Conservation (phyloP, 1,139 yeast species). For the Pneumocystis canis region DNA sequence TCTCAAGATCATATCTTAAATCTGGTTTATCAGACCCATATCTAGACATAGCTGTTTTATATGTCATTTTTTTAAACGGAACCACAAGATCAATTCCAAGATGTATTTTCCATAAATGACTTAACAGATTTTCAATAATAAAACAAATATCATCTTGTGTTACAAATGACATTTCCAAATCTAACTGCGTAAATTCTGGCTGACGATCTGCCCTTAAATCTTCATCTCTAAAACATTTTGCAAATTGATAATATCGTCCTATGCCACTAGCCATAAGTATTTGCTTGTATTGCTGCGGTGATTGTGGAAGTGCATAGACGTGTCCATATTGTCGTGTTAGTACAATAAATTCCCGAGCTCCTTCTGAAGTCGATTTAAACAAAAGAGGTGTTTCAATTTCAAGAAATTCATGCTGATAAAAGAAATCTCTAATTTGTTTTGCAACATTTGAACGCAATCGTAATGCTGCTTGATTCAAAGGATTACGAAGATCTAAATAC, state of each 20-base stretch:
- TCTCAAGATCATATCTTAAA: conserved; percentile 42
- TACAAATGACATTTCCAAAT: conserved; percentile 83
- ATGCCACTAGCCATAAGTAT: conserved; percentile 88
- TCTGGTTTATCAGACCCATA: conserved; percentile 96
- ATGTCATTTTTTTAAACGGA: conserved; percentile 36
- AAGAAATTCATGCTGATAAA: conserved; percentile 38
- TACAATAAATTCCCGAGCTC: conserved; percentile 88
- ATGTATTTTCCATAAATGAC: conserved; percentile 42
- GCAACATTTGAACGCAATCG: conserved; percentile 50
- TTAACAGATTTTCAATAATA: conserved; percentile 47
- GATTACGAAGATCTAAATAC: conserved; percentile 59
- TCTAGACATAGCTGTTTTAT: conserved; percentile 49
- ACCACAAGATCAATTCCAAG: conserved; percentile 16
- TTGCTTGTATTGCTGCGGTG: conserved; percentile 96
- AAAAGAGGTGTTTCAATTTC: conserved; percentile 88
- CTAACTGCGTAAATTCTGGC: conserved; percentile 93
- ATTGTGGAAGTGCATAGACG: conserved; percentile 87
- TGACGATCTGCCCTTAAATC: conserved; percentile 90
- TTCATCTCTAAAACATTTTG: conserved; percentile 89
- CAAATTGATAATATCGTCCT: conserved; percentile 71
- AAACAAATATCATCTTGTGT: conserved; percentile 49
- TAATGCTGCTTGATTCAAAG: conserved; percentile 31
- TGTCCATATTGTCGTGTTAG: conserved; percentile 54
- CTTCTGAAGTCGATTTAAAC: conserved; percentile 94
- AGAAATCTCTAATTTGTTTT: conserved; percentile 35